Conservation (phyloP, 306 rosid genomes). For the Luffa acutangula region DNA sequence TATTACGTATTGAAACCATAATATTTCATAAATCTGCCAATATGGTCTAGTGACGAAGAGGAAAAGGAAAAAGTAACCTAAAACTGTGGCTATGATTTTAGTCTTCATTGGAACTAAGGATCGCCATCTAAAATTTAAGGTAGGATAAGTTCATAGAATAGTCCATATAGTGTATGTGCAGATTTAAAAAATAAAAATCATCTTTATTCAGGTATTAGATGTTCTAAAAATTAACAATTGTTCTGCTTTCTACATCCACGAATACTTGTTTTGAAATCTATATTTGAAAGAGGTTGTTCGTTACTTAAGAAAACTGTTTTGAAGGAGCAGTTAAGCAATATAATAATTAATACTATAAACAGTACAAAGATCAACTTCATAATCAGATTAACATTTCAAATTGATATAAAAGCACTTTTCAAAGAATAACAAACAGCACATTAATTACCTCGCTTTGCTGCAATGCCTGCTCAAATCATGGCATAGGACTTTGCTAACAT, state of each 20-base stretch:
- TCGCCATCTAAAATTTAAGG: background rate
- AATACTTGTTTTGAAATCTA: background rate
- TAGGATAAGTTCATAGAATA: background rate
- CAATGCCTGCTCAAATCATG: constrained; percentile 85
- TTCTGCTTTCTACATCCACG: background rate
- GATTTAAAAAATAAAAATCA: background rate
- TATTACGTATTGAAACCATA: background rate
- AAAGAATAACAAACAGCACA: background rate
- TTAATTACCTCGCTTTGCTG: constrained; percentile 45
- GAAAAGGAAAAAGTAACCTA: background rate
- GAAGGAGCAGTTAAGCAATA: background rate
- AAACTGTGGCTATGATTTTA: background rate
- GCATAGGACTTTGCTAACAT: constrained; percentile 78
- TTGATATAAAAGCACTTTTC: background rate
- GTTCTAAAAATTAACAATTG: background rate
- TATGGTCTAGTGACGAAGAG: background rate
- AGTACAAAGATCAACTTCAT: background rate
- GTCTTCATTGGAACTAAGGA: background rate
- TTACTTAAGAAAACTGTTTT: background rate
- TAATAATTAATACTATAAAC: background rate
- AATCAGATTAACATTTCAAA: background rate
- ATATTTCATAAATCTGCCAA: background rate
- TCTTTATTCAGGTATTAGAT: background rate
- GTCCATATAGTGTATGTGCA: background rate
- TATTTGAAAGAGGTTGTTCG: background rate